Base-by-base conservation (phyloP, 139 green algal genomes). In the Coccomyxa sp. region DNA sequence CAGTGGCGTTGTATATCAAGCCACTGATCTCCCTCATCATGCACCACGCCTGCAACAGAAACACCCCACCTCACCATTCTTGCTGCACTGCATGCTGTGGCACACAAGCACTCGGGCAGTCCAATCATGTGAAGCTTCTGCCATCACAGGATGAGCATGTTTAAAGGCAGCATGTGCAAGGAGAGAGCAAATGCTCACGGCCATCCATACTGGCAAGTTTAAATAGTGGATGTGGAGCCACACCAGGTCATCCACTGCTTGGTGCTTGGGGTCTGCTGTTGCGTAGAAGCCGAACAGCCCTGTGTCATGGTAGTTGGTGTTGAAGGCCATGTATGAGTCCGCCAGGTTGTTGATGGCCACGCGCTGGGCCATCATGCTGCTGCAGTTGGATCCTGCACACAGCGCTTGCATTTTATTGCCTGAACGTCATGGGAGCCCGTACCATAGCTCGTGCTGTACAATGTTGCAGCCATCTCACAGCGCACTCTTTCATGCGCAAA, bases 201-300 rank as follows among this genome's bases (percentile, higher is more conserved):
- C n/a, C n/a, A n/a, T n/a, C n/a, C n/a, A n/a, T n/a, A n/a, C n/a
- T n/a, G n/a, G n/a, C n/a, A n/a, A n/a, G n/a, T n/a, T n/a, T n/a
- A n/a, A n/a, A n/a, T n/a, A n/a, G n/a, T n/a, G n/a, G n/a, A n/a
- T n/a, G n/a, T n/a, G n/a, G n/a, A 33, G 14, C 14, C 18, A 33
- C 16, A 74, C 70, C 70, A 74, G 10, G 18, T 54, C 35, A 6
- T 41, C 35, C 14, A 74, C 35, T 37, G 36, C 14, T 18, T 31
- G 70, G 16, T 33, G 12, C 3, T 36, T 81, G 70, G 50, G 50
- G 73, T 95, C 90, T 2, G 89, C 89, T n/a, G 91, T 86, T 18
- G 91, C 94, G 77, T 96, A 96, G 70, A 99, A 89, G 72, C 96
- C 96, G 83, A 99, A 99, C 64, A 99, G 88, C 24, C 96, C 96